These are phyloP conservation scores for Cyberlindnera saturnus DNA, from an alignment of 805 yeast species.

Conservation along the genomic window DNA sequence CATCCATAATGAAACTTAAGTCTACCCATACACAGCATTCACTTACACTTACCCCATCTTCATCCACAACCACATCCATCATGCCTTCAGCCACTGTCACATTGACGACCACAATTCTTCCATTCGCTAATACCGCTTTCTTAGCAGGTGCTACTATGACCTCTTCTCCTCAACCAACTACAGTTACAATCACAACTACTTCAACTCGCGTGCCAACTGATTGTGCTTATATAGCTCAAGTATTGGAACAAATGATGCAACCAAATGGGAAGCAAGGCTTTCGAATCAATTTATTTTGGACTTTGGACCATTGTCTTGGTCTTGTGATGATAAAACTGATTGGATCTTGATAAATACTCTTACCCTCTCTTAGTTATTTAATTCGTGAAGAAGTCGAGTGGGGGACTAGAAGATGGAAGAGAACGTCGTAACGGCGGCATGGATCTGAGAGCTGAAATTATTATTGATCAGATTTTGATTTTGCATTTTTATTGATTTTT, in stretches of 20 bases:
- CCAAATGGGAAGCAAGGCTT: background rate
- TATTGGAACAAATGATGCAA: background rate
- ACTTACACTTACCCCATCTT: slow-evolving; percentile 8
- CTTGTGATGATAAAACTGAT: background rate
- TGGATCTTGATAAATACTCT: too few relatives aligned
- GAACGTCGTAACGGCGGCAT: too few relatives aligned
- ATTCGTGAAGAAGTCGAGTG: too few relatives aligned
- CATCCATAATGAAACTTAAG: slow-evolving; percentile 7
- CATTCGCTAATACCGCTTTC: slow-evolving; percentile 1
- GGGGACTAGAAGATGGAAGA: too few relatives aligned
- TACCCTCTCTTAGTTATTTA: too few relatives aligned
- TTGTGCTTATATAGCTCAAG: background rate
- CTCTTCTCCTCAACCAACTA: slow-evolving; percentile 1
- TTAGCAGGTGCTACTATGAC: background rate
- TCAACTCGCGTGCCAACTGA: background rate
- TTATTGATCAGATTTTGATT: too few relatives aligned
- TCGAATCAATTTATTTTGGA: background rate
- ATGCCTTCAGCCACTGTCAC: slow-evolving; percentile 2
- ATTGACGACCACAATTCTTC: slow-evolving; percentile 1
- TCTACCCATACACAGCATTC: slow-evolving; percentile 14
- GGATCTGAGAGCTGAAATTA: too few relatives aligned
- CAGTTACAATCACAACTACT: slow-evolving; percentile 1
- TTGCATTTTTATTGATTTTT: too few relatives aligned
- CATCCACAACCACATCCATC: background rate
- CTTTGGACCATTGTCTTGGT: background rate